These are phyloP conservation scores for sorghum (Sorghum bicolor) DNA, from an alignment of 176 grass and related monocot genomes.

Conservation along the genomic window Sorghum_bicolor_NCBIv3 NC_012878.2:51391001-51391500, in stretches of 20 bases:
- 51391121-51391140: conserved; percentile 70
- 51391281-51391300: not conserved
- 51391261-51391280: not conserved
- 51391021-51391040: conserved; percentile 17
- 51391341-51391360: conserved; percentile 47
- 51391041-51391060: conserved; percentile 39
- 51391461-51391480: conserved; percentile 12
- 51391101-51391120: conserved; percentile 41
- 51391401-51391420: conserved; percentile 49
- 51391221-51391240: not conserved
- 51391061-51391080: conserved; percentile 54
- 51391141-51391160: conserved; percentile 45
- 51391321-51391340: conserved; percentile 51
- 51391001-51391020: not conserved
- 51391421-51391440: conserved; percentile 37
- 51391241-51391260: not conserved
- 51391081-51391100: conserved; percentile 46
- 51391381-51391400: conserved; percentile 44
- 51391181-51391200: conserved; percentile 46
- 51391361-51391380: conserved; percentile 53
- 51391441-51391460: conserved; percentile 44
- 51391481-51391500: not conserved
- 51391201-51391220: conserved; percentile 61
- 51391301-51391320: conserved; percentile 46
- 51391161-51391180: conserved; percentile 71